Evolutionary conservation across 257 asterid species (phyloP).

Genomic region (Petunia secreta): DNA sequence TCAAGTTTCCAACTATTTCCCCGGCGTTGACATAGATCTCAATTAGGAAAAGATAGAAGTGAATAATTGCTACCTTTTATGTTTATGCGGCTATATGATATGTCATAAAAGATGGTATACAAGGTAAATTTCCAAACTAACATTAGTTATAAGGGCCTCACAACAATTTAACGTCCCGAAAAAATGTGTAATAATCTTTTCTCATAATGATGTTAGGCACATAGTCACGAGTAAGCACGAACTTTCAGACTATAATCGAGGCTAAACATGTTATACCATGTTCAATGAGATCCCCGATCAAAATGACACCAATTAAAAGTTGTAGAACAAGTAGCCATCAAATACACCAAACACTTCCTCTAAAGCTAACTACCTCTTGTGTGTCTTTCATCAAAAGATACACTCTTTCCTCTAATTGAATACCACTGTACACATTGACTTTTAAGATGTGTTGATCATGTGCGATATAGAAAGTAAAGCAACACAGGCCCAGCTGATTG

Average conservation of each 20-base stretch:
- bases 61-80: background rate
- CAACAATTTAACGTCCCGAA: background rate
- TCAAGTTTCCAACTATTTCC: background rate
- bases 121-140: background rate
- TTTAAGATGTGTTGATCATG: background rate
- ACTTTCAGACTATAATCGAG: background rate
- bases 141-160: background rate
- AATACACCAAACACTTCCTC: conserved; percentile 20
- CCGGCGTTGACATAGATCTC: background rate
- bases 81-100: background rate
- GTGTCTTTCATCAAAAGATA: background rate
- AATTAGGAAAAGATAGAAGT: background rate
- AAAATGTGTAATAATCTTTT: background rate
- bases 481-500: background rate
- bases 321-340: background rate
- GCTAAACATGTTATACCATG: background rate
- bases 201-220: background rate
- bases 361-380: background rate
- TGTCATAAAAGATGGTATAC: conserved; percentile 5
- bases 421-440: background rate
- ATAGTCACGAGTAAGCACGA: background rate
- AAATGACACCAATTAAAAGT: conserved; percentile 6
- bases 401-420: background rate
- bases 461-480: background rate
- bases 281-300: conserved; percentile 4